Conservation (phyloP, 2,329 filamentous ascomycete genomes). For the Pyrenophora seminiperda region DNA sequence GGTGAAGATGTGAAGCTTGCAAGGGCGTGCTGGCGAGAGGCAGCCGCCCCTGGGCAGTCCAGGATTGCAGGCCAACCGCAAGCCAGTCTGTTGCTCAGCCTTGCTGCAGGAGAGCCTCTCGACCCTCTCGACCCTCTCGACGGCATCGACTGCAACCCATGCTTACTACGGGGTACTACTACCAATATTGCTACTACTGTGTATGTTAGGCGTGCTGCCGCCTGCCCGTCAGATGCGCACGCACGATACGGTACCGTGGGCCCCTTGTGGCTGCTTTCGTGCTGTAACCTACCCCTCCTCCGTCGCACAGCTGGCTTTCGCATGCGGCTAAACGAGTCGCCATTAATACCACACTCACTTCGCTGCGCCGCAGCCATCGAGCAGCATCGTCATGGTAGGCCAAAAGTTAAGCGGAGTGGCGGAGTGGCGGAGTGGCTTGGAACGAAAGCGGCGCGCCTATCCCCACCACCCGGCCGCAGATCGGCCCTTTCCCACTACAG, state of each 20-base stretch:
- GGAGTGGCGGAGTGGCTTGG: slow-evolving; percentile 7
- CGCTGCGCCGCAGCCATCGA: neutral
- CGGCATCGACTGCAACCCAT: slow-evolving; percentile 11
- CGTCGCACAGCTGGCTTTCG: neutral
- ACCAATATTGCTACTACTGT: too few species aligned
- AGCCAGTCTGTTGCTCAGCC: slow-evolving; percentile 29
- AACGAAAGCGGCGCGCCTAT: slow-evolving; percentile 2
- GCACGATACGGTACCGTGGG: slow-evolving; percentile 8
- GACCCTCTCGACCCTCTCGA: too few species aligned
- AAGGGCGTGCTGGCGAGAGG: neutral
- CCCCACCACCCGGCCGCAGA: slow-evolving; percentile 28
- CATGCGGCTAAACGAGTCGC: slow-evolving; percentile 1
- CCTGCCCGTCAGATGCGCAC: slow-evolving; percentile 1
- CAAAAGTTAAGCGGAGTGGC: slow-evolving; percentile 18
- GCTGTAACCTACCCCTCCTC: slow-evolving; percentile 38
- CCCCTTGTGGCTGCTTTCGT: slow-evolving; percentile 25
- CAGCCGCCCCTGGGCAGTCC: neutral
- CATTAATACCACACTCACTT: slow-evolving; percentile 14
- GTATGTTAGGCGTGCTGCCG: neutral
- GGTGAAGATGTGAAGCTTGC: neutral
- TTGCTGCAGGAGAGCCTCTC: slow-evolving; percentile 34
- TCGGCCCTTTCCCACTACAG: slow-evolving; percentile 10
- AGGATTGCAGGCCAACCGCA: slow-evolving; percentile 32
- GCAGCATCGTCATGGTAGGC: slow-evolving; percentile 10
- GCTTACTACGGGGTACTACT: neutral